Percentiles rank a stretch among this genome's conserved stretches.
These are phyloP conservation scores for Blastocladiella emersonii DNA, from an alignment of 371 early-diverging fungal species.

Conservation along the genomic window DNA sequence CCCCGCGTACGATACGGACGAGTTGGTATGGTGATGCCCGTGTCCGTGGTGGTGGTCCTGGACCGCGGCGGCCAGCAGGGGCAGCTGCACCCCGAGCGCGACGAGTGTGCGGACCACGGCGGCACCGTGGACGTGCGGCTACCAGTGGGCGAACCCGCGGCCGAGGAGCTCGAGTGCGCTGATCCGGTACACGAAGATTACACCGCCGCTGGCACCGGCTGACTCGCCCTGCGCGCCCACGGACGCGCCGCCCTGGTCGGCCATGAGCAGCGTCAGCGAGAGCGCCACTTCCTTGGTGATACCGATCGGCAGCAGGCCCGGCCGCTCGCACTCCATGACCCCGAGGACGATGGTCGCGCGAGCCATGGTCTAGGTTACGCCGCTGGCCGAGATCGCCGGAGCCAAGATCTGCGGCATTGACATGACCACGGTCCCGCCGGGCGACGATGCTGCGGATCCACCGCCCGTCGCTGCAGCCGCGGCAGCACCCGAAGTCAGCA, in stretches of 20 bases:
- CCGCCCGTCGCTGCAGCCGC: not conserved
- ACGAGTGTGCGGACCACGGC: constrained; percentile 53
- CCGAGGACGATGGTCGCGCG: constrained; percentile 59
- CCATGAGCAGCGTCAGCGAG: constrained; percentile 37
- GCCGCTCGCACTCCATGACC: constrained; percentile 48
- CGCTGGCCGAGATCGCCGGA: constrained; percentile 24
- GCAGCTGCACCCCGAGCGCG: constrained; percentile 16
- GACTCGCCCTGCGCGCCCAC: too few relatives aligned
- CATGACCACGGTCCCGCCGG: not conserved
- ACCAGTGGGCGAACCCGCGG: constrained; percentile 63
- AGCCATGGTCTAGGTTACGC: constrained; percentile 45
- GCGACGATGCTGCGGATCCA: not conserved
- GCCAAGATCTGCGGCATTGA: constrained; percentile 43
- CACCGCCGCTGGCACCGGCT: constrained; percentile 23
- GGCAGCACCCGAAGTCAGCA: constrained; percentile 25
- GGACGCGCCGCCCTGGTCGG: constrained; percentile 15
- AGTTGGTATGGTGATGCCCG: too few relatives aligned
- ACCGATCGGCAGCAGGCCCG: constrained; percentile 30
- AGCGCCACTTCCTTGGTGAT: constrained; percentile 37
- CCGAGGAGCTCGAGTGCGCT: constrained; percentile 62
- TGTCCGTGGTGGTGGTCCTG: constrained; percentile 19
- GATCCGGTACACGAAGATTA: constrained; percentile 38
- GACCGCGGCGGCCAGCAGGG: constrained; percentile 10
- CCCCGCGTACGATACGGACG: too few relatives aligned
- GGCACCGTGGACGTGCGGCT: constrained; percentile 55